Evolutionary conservation across 1,139 yeast species (phyloP).

Genomic region (Casaregolazyma lundiana): DNA sequence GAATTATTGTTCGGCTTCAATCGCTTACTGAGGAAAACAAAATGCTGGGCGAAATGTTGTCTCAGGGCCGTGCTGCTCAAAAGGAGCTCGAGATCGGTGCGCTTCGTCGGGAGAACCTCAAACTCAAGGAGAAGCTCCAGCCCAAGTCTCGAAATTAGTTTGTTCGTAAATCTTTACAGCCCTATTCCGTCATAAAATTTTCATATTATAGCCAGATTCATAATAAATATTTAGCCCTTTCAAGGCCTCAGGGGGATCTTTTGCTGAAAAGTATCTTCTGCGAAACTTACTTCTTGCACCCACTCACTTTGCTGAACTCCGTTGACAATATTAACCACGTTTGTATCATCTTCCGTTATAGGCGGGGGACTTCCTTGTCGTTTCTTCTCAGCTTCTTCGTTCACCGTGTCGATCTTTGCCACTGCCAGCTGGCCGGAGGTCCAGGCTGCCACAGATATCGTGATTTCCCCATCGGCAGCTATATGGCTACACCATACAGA

Average conservation of each 20-base stretch:
- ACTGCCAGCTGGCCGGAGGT: slow-evolving; percentile 6
- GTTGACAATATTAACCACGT: slow-evolving; percentile 20
- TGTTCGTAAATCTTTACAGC: not conserved
- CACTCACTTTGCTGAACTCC: slow-evolving; percentile 26
- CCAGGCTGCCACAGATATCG: slow-evolving; percentile 5
- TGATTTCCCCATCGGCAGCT: not conserved
- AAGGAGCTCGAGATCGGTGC: slow-evolving; percentile 64
- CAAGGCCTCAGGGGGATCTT: slow-evolving; percentile 4
- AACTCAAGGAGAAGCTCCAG: slow-evolving; percentile 16
- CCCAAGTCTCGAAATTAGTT: not conserved
- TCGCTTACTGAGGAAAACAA: slow-evolving; percentile 67
- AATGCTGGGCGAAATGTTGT: slow-evolving; percentile 59
- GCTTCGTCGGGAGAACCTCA: slow-evolving; percentile 45
- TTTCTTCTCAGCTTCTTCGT: not conserved
- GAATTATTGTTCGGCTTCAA: slow-evolving; percentile 60
- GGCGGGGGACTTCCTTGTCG: slow-evolving; percentile 20
- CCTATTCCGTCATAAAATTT: not conserved
- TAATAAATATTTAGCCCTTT: slow-evolving; percentile 1
- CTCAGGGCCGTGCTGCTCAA: slow-evolving; percentile 69
- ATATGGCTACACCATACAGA: slow-evolving; percentile 6
- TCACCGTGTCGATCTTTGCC: not conserved
- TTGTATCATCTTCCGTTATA: slow-evolving; percentile 23
- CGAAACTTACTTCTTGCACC: slow-evolving; percentile 19
- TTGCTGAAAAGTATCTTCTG: slow-evolving; percentile 25
- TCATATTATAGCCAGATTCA: slow-evolving; percentile 2